Evolutionary conservation across 2,329 filamentous ascomycete species (phyloP).

Genomic region (Fusarium anguioides): DNA sequence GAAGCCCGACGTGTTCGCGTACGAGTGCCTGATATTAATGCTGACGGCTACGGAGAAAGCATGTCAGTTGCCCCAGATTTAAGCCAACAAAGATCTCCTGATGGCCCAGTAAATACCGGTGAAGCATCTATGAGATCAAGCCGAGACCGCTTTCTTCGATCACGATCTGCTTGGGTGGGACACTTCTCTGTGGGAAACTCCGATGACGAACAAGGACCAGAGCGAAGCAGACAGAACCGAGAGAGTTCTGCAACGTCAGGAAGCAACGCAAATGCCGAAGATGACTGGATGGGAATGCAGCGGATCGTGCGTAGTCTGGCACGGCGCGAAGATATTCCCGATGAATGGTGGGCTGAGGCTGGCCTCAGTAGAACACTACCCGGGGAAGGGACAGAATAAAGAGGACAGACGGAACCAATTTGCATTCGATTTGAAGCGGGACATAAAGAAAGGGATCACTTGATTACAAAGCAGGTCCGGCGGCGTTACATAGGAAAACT

Average conservation of each 20-base stretch:
- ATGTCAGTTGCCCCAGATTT: conserved; percentile 22
- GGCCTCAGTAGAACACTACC: conserved; percentile 71
- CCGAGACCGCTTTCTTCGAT: conserved; percentile 3
- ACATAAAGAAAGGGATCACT: not conserved
- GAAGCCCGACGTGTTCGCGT: conserved; percentile 28
- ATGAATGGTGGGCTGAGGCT: conserved; percentile 82
- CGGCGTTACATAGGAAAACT: conserved; percentile 24
- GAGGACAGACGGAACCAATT: not conserved
- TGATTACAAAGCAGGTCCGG: not conserved
- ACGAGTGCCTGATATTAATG: conserved; percentile 33
- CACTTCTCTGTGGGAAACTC: conserved; percentile 44
- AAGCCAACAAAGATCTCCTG: conserved; percentile 23
- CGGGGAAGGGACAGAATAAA: conserved; percentile 44
- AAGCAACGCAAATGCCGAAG: conserved; percentile 41
- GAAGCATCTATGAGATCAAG: conserved; percentile 1
- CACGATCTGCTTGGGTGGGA: conserved; percentile 42
- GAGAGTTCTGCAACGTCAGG: conserved; percentile 37
- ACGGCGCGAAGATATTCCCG: conserved; percentile 78
- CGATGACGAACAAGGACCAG: conserved; percentile 42
- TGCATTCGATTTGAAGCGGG: conserved; percentile 10
- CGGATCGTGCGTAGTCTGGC: conserved; percentile 77
- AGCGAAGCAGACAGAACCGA: conserved; percentile 29
- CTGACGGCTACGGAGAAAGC: conserved; percentile 20
- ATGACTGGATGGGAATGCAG: conserved; percentile 71
- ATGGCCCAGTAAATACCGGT: conserved; percentile 1